Percentiles rank a stretch among this genome's conserved stretches.
Conservation (phyloP, 768 basidiomycete genomes). For the Leucocoprinus leucothites region DNA sequence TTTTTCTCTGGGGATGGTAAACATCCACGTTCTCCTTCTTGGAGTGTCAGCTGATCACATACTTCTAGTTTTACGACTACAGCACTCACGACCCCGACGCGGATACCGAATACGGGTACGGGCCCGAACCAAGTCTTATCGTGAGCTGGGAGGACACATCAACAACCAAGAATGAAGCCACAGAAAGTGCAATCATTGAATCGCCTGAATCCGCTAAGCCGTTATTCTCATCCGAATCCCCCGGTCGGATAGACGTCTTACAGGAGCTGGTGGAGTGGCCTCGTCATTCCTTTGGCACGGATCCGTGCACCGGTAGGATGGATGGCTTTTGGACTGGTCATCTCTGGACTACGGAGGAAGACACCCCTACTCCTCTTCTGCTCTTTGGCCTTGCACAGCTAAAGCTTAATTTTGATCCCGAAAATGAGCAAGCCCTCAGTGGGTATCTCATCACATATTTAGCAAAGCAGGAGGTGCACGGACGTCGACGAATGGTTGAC, state of each 20-base stretch:
- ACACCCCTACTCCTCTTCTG: background rate
- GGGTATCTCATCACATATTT: background rate
- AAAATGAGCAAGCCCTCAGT: background rate
- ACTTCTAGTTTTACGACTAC: background rate
- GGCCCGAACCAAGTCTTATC: constrained; percentile 1
- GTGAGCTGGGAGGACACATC: background rate
- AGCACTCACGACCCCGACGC: background rate
- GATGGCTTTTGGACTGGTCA: constrained; percentile 5
- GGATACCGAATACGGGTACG: background rate
- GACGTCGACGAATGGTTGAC: background rate
- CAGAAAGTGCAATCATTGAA: background rate
- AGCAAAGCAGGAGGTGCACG: background rate
- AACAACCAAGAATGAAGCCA: background rate
- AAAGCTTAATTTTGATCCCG: background rate
- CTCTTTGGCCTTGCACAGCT: background rate
- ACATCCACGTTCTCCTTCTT: no score
- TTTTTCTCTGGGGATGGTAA: no score
- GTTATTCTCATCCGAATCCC: background rate
- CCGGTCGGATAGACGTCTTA: background rate
- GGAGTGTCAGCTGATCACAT: no score
- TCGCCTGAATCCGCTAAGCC: constrained; percentile 1
- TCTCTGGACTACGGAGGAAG: background rate
- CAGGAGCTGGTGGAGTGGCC: background rate
- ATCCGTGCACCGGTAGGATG: background rate
- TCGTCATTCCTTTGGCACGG: constrained; percentile 1